These are phyloP conservation scores for Piper longum DNA, from an alignment of 164 flowering plant species.

Conservation along the genomic window DNA sequence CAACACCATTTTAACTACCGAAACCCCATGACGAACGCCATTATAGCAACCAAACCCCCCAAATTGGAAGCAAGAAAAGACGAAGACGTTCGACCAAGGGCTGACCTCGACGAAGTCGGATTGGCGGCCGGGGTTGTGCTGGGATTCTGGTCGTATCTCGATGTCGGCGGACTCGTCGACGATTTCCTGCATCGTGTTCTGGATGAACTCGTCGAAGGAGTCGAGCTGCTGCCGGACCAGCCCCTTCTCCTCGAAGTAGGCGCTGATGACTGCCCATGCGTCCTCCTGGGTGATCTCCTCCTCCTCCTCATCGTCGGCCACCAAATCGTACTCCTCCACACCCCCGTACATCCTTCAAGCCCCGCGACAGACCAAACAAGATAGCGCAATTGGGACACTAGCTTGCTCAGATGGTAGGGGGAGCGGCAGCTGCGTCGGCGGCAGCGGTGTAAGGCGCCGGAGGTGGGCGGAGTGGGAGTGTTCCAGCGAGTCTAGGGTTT, in stretches of 20 bases:
- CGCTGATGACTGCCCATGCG: slow-evolving; percentile 94
- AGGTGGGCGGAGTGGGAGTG: no score
- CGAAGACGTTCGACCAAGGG: not conserved
- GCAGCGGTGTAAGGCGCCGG: no score
- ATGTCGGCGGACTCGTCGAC: slow-evolving; percentile 94
- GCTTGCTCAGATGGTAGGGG: not conserved
- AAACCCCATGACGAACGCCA: not conserved
- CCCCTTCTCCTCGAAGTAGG: slow-evolving; percentile 95
- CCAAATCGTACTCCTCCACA: slow-evolving; percentile 34
- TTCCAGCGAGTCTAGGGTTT: no score
- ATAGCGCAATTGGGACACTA: not conserved
- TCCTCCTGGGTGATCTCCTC: slow-evolving; percentile 97
- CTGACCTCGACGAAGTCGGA: slow-evolving; percentile 90
- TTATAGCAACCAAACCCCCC: not conserved
- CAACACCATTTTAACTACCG: not conserved
- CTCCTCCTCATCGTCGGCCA: slow-evolving; percentile 26
- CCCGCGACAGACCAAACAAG: no score
- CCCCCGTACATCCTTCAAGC: slow-evolving; percentile 16
- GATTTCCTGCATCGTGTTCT: slow-evolving; percentile 97
- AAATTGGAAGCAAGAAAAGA: not conserved
- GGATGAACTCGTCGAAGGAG: slow-evolving; percentile 94
- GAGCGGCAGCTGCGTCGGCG: no score
- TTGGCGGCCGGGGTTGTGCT: slow-evolving; percentile 93
- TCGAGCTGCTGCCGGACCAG: slow-evolving; percentile 93
- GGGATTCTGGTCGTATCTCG: slow-evolving; percentile 94